These are phyloP conservation scores for Rutstroemia sydowiana DNA, from an alignment of 2,329 filamentous ascomycete species.

Conservation along the genomic window DNA sequence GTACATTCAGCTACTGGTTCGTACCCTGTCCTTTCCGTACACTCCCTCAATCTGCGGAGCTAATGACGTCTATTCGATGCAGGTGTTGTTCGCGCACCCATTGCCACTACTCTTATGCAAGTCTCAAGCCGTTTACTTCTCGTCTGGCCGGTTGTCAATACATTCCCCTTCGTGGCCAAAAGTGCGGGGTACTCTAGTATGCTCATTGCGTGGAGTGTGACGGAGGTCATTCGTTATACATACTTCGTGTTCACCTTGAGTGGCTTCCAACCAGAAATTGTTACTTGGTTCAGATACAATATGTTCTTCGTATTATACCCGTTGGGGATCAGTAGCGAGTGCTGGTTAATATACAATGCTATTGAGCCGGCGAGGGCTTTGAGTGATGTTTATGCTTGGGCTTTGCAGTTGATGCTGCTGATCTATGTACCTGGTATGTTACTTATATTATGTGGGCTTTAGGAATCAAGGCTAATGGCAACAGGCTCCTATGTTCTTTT, in stretches of 20 bases:
- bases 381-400: conserved; percentile 45
- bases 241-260: conserved; percentile 76
- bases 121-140: conserved; percentile 81
- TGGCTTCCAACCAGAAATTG: conserved; percentile 51
- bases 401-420: conserved; percentile 57
- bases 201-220: conserved; percentile 81
- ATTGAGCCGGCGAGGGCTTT: conserved; percentile 50
- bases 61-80: conserved; percentile 10
- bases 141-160: conserved; percentile 75
- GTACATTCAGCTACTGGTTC: conserved; percentile 71
- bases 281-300: conserved; percentile 84
- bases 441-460: not conserved
- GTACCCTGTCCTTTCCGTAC: conserved; percentile 22
- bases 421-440: conserved; percentile 74
- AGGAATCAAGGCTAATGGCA: conserved; percentile 14
- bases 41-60: not conserved
- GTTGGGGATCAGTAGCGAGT: conserved; percentile 83
- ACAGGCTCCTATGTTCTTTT: conserved; percentile 69
- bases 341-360: conserved; percentile 67
- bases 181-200: conserved; percentile 64
- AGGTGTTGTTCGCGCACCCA: conserved; percentile 80
- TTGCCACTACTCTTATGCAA: conserved; percentile 84
- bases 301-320: conserved; percentile 92
- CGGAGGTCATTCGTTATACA: conserved; percentile 87
- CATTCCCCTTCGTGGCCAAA: conserved; percentile 60